Evolutionary conservation across 1,284 basidiomycete genomes (phyloP), one percentile per base, ranked within the genome.

Genomic region (Moniliella sp.): DNA sequence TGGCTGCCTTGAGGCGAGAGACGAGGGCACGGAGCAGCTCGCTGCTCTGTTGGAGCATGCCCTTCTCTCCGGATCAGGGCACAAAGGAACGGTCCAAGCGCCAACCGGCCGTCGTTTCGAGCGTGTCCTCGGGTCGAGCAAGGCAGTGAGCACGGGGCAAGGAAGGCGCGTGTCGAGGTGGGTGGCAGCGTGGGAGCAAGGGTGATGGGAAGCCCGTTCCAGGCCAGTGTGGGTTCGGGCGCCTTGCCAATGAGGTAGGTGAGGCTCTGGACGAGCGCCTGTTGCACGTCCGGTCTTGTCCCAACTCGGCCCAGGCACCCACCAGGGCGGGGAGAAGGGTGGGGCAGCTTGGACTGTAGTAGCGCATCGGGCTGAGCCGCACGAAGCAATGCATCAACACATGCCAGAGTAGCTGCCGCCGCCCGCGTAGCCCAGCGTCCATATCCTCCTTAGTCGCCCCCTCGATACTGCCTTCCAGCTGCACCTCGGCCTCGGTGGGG

Each of bases 71-170:
- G 70, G 38, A 97, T 67, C 13, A 97, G 65, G 48, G 93, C 83
- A 41, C 93, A 78, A 50, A 97, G 79, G 26, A 97, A 67, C 53
- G 93, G 84, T 25, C 88, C 88, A 27, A 94, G 76, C 31, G 78
- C 77, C 7, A 94, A 69, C 8, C 84, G 83, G 25, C n/a, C n/a
- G 80, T 82, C 2, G 81, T 76, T 39, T 50, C 50, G 9, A 45
- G 42, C 18, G 45, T 43, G 17, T 43, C 43, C 8, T 42, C 30
- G 3, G 45, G 7, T 35, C 31, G 7, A 58, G 43, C 31, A 50
- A 39, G 12, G 37, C 39, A 19, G 50, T 43, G 9, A 57, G 36
- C 27, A 58, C 38, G n/a, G n/a, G n/a, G 39, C 41, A 14, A 54
- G 37, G 29, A 55, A 23, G 18, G 46, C 25, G 5, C 37, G 28